A percentile compares a stretch with the other conserved stretches of the same genome.
Evolutionary conservation across 441 rosid species (phyloP).

Genomic region (Erodium texanum): DNA sequence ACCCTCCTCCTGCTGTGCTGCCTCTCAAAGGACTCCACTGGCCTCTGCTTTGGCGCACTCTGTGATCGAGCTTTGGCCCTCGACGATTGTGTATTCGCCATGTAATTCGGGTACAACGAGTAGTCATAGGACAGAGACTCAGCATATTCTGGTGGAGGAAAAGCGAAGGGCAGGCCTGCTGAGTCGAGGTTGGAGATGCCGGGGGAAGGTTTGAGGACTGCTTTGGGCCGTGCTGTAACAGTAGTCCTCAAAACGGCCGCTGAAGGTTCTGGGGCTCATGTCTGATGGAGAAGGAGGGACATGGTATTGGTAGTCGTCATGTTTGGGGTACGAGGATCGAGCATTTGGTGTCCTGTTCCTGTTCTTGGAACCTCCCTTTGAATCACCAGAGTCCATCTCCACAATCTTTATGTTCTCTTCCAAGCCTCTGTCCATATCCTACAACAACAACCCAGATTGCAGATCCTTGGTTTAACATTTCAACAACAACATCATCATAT

Average conservation of each 20-base stretch:
- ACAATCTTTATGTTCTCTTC: conserved; percentile 76
- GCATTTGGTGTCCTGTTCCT: conserved; percentile 30
- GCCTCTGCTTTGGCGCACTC: conserved; percentile 55
- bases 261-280: conserved; percentile 59
- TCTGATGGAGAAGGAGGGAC: conserved; percentile 62
- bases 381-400: conserved; percentile 61
- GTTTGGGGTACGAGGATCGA: conserved; percentile 21
- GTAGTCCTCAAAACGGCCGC: conserved; percentile 64
- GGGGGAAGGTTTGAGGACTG: conserved; percentile 42
- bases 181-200: conserved; percentile 32
- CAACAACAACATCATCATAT: background rate
- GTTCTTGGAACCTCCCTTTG: conserved; percentile 30
- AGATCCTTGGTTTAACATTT: background rate
- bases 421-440: conserved; percentile 43
- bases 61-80: conserved; percentile 58
- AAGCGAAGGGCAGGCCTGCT: conserved; percentile 21
- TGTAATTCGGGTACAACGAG: conserved; percentile 43
- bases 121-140: conserved; percentile 1
- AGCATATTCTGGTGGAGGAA: conserved; percentile 18
- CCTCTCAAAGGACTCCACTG: conserved; percentile 39
- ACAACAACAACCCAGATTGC: conserved; percentile 9
- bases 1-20: conserved; percentile 39
- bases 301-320: background rate
- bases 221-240: conserved; percentile 46
- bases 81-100: conserved; percentile 64